Evolutionary conservation across 2,329 filamentous ascomycete species (phyloP).

Genomic region (Metarhizium guizhouense): DNA sequence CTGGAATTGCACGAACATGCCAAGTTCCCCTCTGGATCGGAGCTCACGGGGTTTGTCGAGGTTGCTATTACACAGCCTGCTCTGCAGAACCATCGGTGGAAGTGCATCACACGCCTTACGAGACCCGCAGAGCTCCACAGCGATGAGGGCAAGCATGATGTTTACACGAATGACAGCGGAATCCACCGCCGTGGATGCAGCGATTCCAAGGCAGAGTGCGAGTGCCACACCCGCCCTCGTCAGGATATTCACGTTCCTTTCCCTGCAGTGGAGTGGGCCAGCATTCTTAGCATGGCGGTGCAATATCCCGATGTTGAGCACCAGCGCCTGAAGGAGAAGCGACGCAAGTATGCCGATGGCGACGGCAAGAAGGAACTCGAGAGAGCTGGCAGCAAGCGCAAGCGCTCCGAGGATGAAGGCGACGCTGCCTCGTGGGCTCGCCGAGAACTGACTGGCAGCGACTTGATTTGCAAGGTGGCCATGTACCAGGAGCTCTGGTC

Average conservation of each 20-base stretch:
- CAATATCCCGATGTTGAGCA: constrained; percentile 38
- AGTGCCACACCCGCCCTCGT: constrained; percentile 38
- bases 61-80: constrained; percentile 45
- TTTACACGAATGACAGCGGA: constrained; percentile 41
- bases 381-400: constrained; percentile 27
- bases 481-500: constrained; percentile 63
- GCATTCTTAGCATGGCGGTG: constrained; percentile 47
- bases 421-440: constrained; percentile 30
- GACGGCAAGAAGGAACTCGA: constrained; percentile 26
- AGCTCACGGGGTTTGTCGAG: constrained; percentile 51
- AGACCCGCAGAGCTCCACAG: constrained; percentile 46
- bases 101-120: constrained; percentile 48
- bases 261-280: constrained; percentile 49
- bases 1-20: constrained; percentile 49
- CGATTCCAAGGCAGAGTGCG: constrained; percentile 36
- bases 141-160: constrained; percentile 32
- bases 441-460: constrained; percentile 38
- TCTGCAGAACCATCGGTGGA: constrained; percentile 50
- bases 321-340: constrained; percentile 28
- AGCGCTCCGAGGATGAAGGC: constrained; percentile 31
- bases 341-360: constrained; percentile 21
- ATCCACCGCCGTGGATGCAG: constrained; percentile 46
- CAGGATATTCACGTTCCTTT: constrained; percentile 47
- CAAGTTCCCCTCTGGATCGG: constrained; percentile 49
- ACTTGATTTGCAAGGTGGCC: constrained; percentile 50